Base-by-base conservation (phyloP, 2,329 filamentous ascomycete species). In the Xylariaceae sp. region DNA sequence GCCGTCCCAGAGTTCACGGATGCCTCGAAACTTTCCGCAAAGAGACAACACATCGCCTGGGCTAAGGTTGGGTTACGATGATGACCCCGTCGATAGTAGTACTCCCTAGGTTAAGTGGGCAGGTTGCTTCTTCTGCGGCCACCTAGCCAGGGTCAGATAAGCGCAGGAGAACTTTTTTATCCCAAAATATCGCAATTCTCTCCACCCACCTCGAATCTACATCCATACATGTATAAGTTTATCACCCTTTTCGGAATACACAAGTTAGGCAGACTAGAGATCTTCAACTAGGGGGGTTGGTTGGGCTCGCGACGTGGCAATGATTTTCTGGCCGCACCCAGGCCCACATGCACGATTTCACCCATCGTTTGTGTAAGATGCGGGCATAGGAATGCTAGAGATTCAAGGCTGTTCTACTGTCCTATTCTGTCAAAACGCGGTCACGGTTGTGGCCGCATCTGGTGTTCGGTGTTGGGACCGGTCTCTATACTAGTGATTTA, bases 231-330 rank as follows among this genome's bases (percentile, higher is more conserved):
- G 58, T 58, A 56, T 32, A 60, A 50, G 48, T 48, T 51, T 54
- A 54, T 59, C 48, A 47, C 57, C 53, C 60, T 48, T 60, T 61
- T 54, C 60, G 64, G 23, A 60, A 63, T 60, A 67, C 57, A 53
- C 54, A 58, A 64, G 58, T 61, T 50, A 66, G 56, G 60, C 60
- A 62, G 60, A 59, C 60, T 61, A 56, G 57, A 64, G 64, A 67
- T 65, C 60, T 64, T 65, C 64, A 62, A 61, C 50, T 37, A 37
- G 32, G 50, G 51, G 60, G 58, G 60, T 57, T 56, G 50, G 64
- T 68, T 67, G 63, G 66, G 53, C 61, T 63, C 52, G 57, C 65
- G 62, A 71, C 69, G 69, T 71, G 69, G 69, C 69, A 69, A 59
- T 57, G 61, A 42, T 50, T 63, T 64, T 65, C 60, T 70, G 69